Evolutionary conservation across 768 basidiomycete genomes (phyloP).

Genomic region (Exidia glandulosa): DNA sequence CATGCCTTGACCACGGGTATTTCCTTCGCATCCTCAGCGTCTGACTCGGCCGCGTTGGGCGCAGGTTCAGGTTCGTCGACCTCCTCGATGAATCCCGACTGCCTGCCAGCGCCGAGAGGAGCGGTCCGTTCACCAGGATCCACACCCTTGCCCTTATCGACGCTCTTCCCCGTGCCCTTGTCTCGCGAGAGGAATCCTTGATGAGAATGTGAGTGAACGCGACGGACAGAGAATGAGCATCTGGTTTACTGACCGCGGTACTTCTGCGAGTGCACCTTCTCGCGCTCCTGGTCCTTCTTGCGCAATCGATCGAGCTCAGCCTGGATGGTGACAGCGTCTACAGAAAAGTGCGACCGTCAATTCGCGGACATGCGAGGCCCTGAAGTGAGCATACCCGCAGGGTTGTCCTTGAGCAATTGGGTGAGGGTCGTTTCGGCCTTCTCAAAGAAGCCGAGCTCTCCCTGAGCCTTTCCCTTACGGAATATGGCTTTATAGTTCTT

Average conservation of each 20-base stretch:
- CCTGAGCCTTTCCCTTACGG: slow-evolving; percentile 69
- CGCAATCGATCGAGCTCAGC: slow-evolving; percentile 54
- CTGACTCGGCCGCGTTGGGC: not conserved
- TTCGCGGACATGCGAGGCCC: slow-evolving; percentile 1
- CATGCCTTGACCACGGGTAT: not conserved
- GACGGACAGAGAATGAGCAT: not conserved
- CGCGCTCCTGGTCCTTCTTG: slow-evolving; percentile 54
- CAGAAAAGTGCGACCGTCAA: slow-evolving; percentile 4
- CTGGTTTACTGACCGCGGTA: slow-evolving; percentile 45
- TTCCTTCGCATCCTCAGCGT: too few species aligned
- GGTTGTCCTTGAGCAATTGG: slow-evolving; percentile 53
- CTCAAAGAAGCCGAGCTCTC: slow-evolving; percentile 66
- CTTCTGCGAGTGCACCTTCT: slow-evolving; percentile 54
- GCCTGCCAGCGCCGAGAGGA: not conserved
- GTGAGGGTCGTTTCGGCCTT: slow-evolving; percentile 55
- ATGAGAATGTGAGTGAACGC: not conserved
- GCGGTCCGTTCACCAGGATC: not conserved
- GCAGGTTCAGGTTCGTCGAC: not conserved
- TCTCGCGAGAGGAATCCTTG: not conserved
- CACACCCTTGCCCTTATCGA: not conserved
- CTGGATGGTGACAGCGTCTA: slow-evolving; percentile 50
- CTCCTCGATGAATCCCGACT: not conserved
- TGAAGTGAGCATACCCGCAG: too few species aligned
- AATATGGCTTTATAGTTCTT: slow-evolving; percentile 71
- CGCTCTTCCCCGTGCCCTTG: not conserved